These are phyloP conservation scores for Croton laevigatus DNA, from an alignment of 441 rosid genomes.

Conservation along the genomic window DNA sequence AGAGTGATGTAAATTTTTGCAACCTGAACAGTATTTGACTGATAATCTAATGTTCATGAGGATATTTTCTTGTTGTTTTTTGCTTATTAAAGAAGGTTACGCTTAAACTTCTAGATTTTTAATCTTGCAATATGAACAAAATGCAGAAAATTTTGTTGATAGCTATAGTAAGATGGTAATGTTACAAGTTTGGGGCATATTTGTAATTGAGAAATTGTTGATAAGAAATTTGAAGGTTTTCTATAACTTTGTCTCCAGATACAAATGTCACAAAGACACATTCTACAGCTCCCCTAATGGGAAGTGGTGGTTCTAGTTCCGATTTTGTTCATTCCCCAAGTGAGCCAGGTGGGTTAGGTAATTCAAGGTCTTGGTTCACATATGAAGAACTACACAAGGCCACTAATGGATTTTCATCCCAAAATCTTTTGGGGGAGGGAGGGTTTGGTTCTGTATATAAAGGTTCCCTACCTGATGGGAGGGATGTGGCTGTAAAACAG, in stretches of 20 bases:
- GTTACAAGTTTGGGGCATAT: not conserved
- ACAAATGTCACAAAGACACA: conserved; percentile 39
- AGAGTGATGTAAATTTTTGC: not conserved
- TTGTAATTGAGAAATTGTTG: conserved; percentile 7
- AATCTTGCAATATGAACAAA: not conserved
- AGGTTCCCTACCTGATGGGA: conserved; percentile 71
- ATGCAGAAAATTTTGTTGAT: not conserved
- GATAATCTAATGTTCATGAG: not conserved
- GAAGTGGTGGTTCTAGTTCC: conserved; percentile 57
- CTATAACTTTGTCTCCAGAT: conserved; percentile 37
- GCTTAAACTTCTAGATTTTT: not conserved
- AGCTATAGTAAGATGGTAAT: not conserved
- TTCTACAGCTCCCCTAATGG: conserved; percentile 60
- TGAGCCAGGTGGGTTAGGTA: conserved; percentile 63
- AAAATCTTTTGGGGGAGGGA: conserved; percentile 83
- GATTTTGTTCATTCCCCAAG: conserved; percentile 37
- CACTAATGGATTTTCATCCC: conserved; percentile 67
- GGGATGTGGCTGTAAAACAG: conserved; percentile 84
- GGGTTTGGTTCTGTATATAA: conserved; percentile 87
- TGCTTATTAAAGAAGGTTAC: not conserved
- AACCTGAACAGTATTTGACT: not conserved
- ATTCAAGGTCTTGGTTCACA: conserved; percentile 58
- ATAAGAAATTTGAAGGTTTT: conserved; percentile 13
- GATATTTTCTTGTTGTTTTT: not conserved
- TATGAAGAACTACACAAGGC: conserved; percentile 72